Conservation (phyloP, 306 rosid species). For the Trifolium subterraneum region DNA sequence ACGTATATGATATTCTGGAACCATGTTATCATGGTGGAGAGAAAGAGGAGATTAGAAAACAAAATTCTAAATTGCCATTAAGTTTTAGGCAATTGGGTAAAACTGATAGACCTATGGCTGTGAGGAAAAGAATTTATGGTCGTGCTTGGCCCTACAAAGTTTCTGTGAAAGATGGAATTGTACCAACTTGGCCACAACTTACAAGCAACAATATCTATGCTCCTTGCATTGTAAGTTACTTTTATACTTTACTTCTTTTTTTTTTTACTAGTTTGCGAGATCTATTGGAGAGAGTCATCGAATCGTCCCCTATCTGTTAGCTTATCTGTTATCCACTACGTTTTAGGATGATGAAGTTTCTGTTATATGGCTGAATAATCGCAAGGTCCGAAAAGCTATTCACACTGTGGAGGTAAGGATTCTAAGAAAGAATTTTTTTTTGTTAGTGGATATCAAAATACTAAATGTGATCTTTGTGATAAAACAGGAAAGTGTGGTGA, state of each 20-base stretch:
- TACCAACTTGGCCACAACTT: constrained; percentile 81
- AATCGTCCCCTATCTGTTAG: too few species aligned
- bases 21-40: constrained; percentile 72
- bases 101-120: constrained; percentile 74
- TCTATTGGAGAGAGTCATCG: too few species aligned
- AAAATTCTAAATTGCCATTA: constrained; percentile 53
- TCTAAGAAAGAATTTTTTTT: not conserved
- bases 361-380: constrained; percentile 64
- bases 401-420: constrained; percentile 59
- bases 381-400: constrained; percentile 61
- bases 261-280: not conserved
- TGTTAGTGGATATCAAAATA: not conserved
- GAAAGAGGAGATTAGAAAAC: constrained; percentile 11
- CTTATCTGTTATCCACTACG: too few species aligned
- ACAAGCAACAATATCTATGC: constrained; percentile 16
- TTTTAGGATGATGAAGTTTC: constrained; percentile 70
- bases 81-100: constrained; percentile 74
- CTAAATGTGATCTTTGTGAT: not conserved
- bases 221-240: constrained; percentile 74
- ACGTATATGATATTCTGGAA: constrained; percentile 79
- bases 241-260: not conserved
- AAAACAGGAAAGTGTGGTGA: constrained; percentile 50
- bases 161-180: constrained; percentile 66
- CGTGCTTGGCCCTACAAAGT: constrained; percentile 85
- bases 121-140: constrained; percentile 81